Base-by-base conservation (phyloP, 768 basidiomycete species). In the Leccinum truebloodii region DNA sequence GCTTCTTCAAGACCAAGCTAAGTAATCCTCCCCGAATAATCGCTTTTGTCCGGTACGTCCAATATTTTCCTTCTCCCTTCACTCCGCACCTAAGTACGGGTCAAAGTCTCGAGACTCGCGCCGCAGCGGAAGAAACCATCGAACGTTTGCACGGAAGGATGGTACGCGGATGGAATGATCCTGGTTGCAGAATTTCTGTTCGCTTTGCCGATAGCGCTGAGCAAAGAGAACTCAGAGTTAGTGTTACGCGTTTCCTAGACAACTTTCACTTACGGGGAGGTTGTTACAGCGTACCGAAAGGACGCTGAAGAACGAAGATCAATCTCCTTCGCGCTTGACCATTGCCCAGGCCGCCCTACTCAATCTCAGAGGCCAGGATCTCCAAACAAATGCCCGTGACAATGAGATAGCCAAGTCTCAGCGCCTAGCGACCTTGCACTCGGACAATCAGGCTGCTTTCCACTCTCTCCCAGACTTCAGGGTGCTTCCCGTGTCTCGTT, bases 331-430 rank as follows among this genome's bases (percentile, higher is more conserved):
- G 12, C 80, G 86, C 18, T 74, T 92, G 30, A 89, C 89, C 6
- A 90, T 92, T 63, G 90, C 90, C 0, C 89, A 90, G 66, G 90
- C 90, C 6, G 83, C 90, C 1, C 72, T 92, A 24, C 81, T 92
- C 57, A 92, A 90, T 67, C 79, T 91, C 48, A 87, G 83, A 57
- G 90, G 90, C 6, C 83, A 87, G 56, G 86, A 89, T 22, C 69
- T 68, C 59, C 78, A 75, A 66, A 18, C 57, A 50, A 61, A 58
- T 22, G 26, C 44, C 22, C 59, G 57, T 32, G 59, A 63, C 32
- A 26, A 30, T 2, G 39, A 59, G 18, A 58, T 46, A 50, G 12
- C 59, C 44, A 59, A 68, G 44, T 55, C 62, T 10, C 63, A 63
- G 53, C 59, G 61, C 41, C 37, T 20, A 34, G 3, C 44, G 52